Evolutionary conservation across 305 asterid genomes (phyloP).

Genomic region (Solanum chacoense): DNA sequence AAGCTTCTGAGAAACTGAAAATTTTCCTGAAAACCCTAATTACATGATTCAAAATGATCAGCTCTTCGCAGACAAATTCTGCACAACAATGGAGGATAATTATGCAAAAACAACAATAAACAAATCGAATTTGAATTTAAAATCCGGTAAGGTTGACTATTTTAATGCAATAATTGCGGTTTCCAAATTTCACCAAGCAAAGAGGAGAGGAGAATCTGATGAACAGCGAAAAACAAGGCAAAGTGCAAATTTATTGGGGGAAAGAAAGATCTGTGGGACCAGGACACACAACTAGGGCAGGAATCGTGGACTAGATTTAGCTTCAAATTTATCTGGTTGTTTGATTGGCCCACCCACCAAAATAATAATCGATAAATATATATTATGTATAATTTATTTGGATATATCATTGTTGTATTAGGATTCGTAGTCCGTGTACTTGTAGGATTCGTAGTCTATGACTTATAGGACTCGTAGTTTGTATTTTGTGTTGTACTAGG

Average conservation of each 20-base stretch:
- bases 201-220: background rate
- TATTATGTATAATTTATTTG: background rate
- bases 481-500: background rate
- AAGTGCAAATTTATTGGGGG: background rate
- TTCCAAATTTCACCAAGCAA: background rate
- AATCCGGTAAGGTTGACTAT: background rate
- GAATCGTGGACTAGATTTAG: background rate
- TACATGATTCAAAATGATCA: background rate
- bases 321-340: background rate
- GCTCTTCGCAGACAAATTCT: background rate
- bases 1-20: background rate
- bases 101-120: background rate
- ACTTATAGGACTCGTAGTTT: background rate
- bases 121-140: background rate
- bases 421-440: background rate
- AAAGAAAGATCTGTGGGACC: background rate
- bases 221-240: background rate
- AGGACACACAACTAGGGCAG: background rate
- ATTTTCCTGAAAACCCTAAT: background rate
- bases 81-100: background rate
- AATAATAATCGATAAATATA: too few species aligned
- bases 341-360: background rate
- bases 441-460: too few species aligned
- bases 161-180: background rate
- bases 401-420: background rate